Evolutionary conservation across 148 eudicot species (phyloP).

Genomic region (Salicornia ramosissima): DNA sequence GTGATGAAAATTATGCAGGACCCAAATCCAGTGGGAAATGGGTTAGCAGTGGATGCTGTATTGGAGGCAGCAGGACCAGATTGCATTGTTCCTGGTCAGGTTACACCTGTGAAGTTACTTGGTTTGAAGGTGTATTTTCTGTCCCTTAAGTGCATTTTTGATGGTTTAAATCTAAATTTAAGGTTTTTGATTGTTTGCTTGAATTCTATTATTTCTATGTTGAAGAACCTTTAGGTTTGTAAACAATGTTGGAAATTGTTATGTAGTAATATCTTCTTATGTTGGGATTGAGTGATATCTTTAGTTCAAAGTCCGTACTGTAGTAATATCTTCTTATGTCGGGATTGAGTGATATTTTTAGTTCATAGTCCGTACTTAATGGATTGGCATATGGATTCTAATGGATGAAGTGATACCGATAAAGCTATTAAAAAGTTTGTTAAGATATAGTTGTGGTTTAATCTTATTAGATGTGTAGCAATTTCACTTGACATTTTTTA

Average conservation of each 20-base stretch:
- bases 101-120: constrained; percentile 69
- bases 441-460: not conserved
- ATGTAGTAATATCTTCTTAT: not conserved
- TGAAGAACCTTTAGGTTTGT: not conserved
- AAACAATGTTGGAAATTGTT: not conserved
- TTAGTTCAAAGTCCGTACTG: not conserved
- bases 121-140: constrained; percentile 68
- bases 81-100: constrained; percentile 90
- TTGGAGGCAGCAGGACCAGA: constrained; percentile 98
- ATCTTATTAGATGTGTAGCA: not conserved
- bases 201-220: not conserved
- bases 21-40: constrained; percentile 71
- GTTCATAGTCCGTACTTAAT: not conserved
- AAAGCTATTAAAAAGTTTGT: not conserved
- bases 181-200: constrained; percentile 1
- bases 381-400: not conserved
- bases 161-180: not conserved
- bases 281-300: not conserved
- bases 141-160: not conserved
- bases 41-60: constrained; percentile 73
- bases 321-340: not conserved
- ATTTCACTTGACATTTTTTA: not conserved
- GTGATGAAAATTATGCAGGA: constrained; percentile 46
- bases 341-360: not conserved
- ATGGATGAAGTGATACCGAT: not conserved